Evolutionary conservation across 2,329 filamentous ascomycete species (phyloP).

Genomic region (Aspergillus tubingensis): DNA sequence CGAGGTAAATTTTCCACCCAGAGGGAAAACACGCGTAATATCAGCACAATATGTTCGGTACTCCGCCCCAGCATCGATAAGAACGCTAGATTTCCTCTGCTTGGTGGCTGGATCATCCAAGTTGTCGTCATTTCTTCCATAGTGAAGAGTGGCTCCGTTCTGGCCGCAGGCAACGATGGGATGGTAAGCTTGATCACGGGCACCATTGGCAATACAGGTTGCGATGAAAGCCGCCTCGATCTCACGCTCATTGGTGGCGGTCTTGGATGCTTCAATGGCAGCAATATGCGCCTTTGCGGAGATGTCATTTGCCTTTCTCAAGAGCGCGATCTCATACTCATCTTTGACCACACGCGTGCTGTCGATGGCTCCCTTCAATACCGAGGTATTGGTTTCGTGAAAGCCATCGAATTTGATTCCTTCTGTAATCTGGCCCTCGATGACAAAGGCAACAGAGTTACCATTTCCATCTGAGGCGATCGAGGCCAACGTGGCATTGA

Average conservation of each 20-base stretch:
- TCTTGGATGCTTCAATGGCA: conserved; percentile 65
- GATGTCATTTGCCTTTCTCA: conserved; percentile 78
- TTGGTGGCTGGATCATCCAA: conserved; percentile 55
- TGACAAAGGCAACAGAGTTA: conserved; percentile 68
- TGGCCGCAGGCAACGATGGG: conserved; percentile 82
- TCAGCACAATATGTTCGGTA: conserved; percentile 85
- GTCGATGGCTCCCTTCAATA: conserved; percentile 73
- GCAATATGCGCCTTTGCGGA: conserved; percentile 74
- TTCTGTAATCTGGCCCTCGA: conserved; percentile 74
- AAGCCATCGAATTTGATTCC: conserved; percentile 72
- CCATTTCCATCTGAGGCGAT: conserved; percentile 39
- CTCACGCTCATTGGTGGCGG: conserved; percentile 75
- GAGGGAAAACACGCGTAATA: conserved; percentile 83
- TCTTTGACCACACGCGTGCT: conserved; percentile 79
- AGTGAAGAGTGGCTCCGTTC: conserved; percentile 87
- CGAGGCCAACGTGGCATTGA: conserved; percentile 70
- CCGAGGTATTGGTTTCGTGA: conserved; percentile 60
- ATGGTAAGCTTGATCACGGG: conserved; percentile 78
- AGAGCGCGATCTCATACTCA: conserved; percentile 78
- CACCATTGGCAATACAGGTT: conserved; percentile 70
- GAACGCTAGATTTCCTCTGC: conserved; percentile 65
- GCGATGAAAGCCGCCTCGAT: conserved; percentile 77
- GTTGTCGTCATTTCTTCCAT: conserved; percentile 74
- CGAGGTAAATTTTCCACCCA: conserved; percentile 68
- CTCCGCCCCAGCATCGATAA: conserved; percentile 86